These are phyloP conservation scores for Sporisorium reilianum DNA, from an alignment of 1,284 basidiomycete species.

Conservation along the genomic window DNA sequence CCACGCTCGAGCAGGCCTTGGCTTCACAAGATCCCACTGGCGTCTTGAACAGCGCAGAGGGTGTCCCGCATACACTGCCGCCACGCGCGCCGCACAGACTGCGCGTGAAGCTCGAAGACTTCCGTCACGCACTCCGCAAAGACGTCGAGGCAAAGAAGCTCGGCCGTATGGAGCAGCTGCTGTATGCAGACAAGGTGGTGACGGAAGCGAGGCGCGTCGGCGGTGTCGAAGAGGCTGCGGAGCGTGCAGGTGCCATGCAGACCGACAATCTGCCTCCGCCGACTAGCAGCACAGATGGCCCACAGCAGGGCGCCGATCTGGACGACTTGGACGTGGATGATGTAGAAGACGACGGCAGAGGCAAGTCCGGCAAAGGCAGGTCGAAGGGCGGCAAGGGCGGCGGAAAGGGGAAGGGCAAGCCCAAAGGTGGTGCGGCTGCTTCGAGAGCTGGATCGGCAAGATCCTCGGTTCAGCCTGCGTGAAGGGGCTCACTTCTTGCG, in stretches of 20 bases:
- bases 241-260: constrained; percentile 54
- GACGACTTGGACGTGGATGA: constrained; percentile 34
- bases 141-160: constrained; percentile 65
- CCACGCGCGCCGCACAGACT: constrained; percentile 52
- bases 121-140: constrained; percentile 65
- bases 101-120: constrained; percentile 66
- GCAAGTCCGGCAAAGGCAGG: constrained; percentile 25
- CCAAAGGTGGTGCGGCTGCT: constrained; percentile 20
- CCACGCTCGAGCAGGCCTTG: constrained; percentile 27
- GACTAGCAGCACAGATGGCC: constrained; percentile 13
- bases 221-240: constrained; percentile 61
- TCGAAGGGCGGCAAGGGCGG: constrained; percentile 26
- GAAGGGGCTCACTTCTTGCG: background rate
- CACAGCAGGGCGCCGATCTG: constrained; percentile 17
- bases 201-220: constrained; percentile 62
- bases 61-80: constrained; percentile 24
- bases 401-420: constrained; percentile 28
- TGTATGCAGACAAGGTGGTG: constrained; percentile 67
- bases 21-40: constrained; percentile 26
- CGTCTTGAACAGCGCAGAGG: constrained; percentile 20
- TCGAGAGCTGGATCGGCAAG: constrained; percentile 36
- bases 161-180: constrained; percentile 64
- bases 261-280: constrained; percentile 40
- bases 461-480: constrained; percentile 31
- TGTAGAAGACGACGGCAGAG: constrained; percentile 16